Evolutionary conservation across 148 eudicot species (phyloP), one percentile per base, ranked within the genome.

Genomic region (Oxyria digyna): DNA sequence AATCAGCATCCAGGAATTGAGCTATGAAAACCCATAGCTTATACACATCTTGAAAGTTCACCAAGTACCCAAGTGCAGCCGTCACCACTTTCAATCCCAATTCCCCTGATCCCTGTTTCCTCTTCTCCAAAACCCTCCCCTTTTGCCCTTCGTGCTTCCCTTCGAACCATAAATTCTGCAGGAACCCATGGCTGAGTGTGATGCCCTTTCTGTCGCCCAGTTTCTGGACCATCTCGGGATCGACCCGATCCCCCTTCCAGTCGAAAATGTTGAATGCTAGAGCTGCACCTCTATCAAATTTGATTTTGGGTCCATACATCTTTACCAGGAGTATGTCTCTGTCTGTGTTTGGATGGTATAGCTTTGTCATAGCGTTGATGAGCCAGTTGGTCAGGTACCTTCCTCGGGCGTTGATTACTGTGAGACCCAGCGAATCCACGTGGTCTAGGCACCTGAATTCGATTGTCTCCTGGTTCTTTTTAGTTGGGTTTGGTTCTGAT

Each of bases 1-100:
- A 95, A 38, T 95, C 99, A 17, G 99, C 96, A 78, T 95, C 99
- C 77, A 95, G 77, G 72, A 95, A 95, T 68, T 81, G 93, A 69
- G 97, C 89, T 20, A 95, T 73, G 74, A 95, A 95, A 37, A 81
- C 80, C 99, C 99, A 95, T 54, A 95, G 85, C 84, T 81, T 78
- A 46, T 91, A 95, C 32, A 79, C 83, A 75, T 95, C 99, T 72
- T 92, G 89, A 71, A 95, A 95, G 71, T 83, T 85, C 20, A 90
- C 85, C 77, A 95, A 77, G 75, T 88, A 95, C 42, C 86, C 84
- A 37, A 95, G 79, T 68, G 99, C 91, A 48, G 82, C 82, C 8
- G 93, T 91, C 52, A 87, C 87, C 63, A 87, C 97, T 35, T 73
- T 72, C 29, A 84, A 72, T 29, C 85, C 89, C n/a, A 67, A 15